Evolutionary conservation across 2,329 filamentous ascomycete species (phyloP).

Genomic region (Cercospora janseana): DNA sequence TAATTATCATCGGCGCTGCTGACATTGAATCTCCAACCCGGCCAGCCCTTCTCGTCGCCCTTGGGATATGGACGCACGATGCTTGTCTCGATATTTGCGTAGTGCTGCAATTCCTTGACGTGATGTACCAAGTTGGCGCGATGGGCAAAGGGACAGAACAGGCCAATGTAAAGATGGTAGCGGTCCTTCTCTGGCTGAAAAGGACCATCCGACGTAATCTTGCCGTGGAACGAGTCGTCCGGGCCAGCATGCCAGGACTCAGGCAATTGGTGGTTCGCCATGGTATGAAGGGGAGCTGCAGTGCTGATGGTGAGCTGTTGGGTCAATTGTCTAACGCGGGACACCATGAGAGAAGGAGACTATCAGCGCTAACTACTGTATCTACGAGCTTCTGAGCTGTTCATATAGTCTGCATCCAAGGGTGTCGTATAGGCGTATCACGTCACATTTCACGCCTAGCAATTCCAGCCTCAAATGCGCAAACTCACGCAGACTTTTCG

Average conservation of each 20-base stretch:
- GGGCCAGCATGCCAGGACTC: conserved; percentile 33
- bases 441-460: too few relatives aligned
- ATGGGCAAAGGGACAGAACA: conserved; percentile 67
- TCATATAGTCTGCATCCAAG: neutral
- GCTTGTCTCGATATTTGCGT: conserved; percentile 52
- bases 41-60: conserved; percentile 61
- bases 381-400: neutral
- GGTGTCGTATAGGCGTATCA: too few relatives aligned
- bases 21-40: conserved; percentile 59
- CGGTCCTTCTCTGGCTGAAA: conserved; percentile 53
- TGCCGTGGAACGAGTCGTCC: conserved; percentile 53
- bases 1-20: conserved; percentile 43
- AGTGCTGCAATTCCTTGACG: conserved; percentile 56
- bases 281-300: neutral
- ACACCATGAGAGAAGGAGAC: conserved; percentile 3
- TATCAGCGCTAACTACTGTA: too few relatives aligned
- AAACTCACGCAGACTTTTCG: too few relatives aligned
- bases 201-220: conserved; percentile 47
- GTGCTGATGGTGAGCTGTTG: conserved; percentile 3
- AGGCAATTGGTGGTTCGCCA: conserved; percentile 1
- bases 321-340: conserved; percentile 13
- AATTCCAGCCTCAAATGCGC: too few relatives aligned
- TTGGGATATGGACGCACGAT: conserved; percentile 67
- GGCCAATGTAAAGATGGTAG: conserved; percentile 58
- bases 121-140: conserved; percentile 58